These are phyloP conservation scores for Alternaria solani DNA, from an alignment of 2,329 filamentous ascomycete species.

Conservation along the genomic window DNA sequence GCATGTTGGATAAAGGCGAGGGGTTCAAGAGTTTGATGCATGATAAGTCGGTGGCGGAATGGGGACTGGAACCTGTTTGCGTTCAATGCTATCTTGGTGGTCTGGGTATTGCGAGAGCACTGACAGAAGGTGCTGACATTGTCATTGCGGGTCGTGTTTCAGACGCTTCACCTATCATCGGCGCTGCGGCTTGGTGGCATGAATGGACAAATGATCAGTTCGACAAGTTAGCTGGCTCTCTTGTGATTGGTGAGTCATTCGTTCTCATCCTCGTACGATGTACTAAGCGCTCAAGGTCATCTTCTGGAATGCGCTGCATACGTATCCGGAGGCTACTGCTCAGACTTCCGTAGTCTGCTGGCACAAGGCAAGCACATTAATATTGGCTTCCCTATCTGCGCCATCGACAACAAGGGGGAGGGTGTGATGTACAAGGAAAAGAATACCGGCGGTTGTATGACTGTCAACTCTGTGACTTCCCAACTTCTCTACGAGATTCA, in stretches of 20 bases:
- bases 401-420: slow-evolving; percentile 29
- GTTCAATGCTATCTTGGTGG: slow-evolving; percentile 26
- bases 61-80: slow-evolving; percentile 41
- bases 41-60: slow-evolving; percentile 48
- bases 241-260: slow-evolving; percentile 31
- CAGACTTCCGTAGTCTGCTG: slow-evolving; percentile 50
- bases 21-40: slow-evolving; percentile 50
- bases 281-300: slow-evolving; percentile 54
- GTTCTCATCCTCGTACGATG: fast-evolving
- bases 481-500: slow-evolving; percentile 58
- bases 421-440: slow-evolving; percentile 44
- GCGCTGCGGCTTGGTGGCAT: slow-evolving; percentile 61
- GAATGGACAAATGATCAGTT: slow-evolving; percentile 55
- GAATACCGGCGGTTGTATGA: slow-evolving; percentile 40
- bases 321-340: slow-evolving; percentile 44
- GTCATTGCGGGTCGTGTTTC: slow-evolving; percentile 44
- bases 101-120: slow-evolving; percentile 34
- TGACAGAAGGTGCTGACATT: slow-evolving; percentile 40
- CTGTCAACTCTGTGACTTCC: slow-evolving; percentile 59
- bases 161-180: slow-evolving; percentile 55
- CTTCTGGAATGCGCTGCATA: slow-evolving; percentile 53
- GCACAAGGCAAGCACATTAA: slow-evolving; percentile 48
- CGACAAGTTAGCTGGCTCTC: slow-evolving; percentile 43
- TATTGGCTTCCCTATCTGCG: slow-evolving; percentile 40
- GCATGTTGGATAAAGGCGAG: slow-evolving; percentile 50